Percentiles rank a stretch among this genome's conserved stretches.
phyloP scores from a whole-genome alignment of 2,329 filamentous ascomycete species.

The Aspergillus eucalypticola region DNA sequence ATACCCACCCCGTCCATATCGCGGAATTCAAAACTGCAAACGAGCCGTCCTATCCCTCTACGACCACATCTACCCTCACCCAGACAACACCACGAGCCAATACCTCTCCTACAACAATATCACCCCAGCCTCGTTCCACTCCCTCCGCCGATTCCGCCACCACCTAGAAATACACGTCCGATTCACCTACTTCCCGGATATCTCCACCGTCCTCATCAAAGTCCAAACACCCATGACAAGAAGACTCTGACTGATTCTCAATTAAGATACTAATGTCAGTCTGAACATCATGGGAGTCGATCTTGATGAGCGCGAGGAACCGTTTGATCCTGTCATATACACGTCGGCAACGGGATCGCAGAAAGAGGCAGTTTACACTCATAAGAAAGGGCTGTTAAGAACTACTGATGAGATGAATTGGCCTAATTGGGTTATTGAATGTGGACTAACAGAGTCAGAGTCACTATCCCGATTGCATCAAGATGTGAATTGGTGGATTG shows the following conservation, averaged over 20 bases:
- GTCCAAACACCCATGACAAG: not conserved
- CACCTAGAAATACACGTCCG: not conserved
- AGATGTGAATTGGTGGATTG: too few relatives aligned
- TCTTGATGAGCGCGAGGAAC: not conserved
- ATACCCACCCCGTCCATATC: not conserved
- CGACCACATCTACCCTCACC: not conserved
- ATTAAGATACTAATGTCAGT: not conserved
- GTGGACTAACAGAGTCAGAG: too few relatives aligned
- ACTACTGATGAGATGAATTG: too few relatives aligned
- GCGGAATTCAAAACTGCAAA: not conserved
- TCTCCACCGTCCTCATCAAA: conserved; percentile 3
- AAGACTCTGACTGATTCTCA: not conserved
- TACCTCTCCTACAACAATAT: not conserved
- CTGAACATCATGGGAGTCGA: not conserved
- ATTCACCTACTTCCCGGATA: conserved; percentile 10
- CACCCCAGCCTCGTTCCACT: too few relatives aligned
- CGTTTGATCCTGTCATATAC: not conserved
- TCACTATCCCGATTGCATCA: too few relatives aligned
- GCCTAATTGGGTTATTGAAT: too few relatives aligned
- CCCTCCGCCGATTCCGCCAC: too few relatives aligned
- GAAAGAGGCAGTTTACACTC: too few relatives aligned
- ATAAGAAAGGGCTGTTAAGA: too few relatives aligned
- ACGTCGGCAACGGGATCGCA: too few relatives aligned
- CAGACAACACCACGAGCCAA: not conserved
- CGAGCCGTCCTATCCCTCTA: not conserved